phyloP scores from a whole-genome alignment of 108 stramenopile species.

The Fragilaria crotonensis region DNA sequence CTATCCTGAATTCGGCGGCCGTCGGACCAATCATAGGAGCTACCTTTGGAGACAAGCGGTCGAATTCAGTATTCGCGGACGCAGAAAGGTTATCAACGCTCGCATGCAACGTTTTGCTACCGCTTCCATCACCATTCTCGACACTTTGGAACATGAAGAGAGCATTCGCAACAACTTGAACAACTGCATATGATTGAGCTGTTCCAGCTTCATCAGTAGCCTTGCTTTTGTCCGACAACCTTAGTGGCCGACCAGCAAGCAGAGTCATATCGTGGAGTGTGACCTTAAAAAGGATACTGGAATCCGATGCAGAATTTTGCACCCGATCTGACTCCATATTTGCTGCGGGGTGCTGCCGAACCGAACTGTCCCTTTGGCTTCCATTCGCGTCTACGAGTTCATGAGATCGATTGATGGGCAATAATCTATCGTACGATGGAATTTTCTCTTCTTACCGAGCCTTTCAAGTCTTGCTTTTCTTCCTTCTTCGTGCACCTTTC shows the following conservation, averaged over 20 bases:
- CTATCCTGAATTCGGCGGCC: conserved; percentile 53
- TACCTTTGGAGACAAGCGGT: conserved; percentile 22
- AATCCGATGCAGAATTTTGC: conserved; percentile 31
- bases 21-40: conserved; percentile 50
- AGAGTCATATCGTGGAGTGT: conserved; percentile 51
- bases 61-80: conserved; percentile 47
- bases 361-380: no score
- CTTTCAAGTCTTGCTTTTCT: conserved; percentile 37
- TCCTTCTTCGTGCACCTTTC: conserved; percentile 72
- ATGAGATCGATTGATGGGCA: no score
- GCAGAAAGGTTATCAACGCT: conserved; percentile 65
- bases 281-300: conserved; percentile 56
- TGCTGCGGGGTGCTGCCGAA: no score
- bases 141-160: conserved; percentile 72
- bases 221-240: not conserved
- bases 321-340: conserved; percentile 11
- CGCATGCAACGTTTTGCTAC: conserved; percentile 55
- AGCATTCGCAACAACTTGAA: conserved; percentile 60
- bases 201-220: not conserved
- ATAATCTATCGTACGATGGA: no score
- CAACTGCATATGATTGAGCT: conserved; percentile 29
- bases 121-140: conserved; percentile 60
- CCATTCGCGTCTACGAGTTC: no score
- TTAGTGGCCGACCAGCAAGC: conserved; percentile 48
- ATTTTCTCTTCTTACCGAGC: not conserved